Base-by-base conservation (phyloP, 2,329 filamentous ascomycete species). In the Hawksworthiomyces lignivorus region DNA sequence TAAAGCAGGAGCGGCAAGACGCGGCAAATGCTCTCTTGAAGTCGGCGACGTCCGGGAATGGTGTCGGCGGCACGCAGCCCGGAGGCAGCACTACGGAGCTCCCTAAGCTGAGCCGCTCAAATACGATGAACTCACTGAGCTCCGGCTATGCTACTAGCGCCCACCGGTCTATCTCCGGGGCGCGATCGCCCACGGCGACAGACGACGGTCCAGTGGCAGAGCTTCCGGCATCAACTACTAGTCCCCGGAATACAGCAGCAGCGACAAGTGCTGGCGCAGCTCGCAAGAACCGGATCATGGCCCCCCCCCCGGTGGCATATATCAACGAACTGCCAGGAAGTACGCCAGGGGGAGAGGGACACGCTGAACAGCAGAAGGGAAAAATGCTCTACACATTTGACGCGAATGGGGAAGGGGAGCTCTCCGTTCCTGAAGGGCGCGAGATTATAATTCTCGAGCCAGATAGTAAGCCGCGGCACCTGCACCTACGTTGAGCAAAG, bases 371-470 rank as follows among this genome's bases (percentile, higher is more conserved):
- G 54, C 80, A 80, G 49, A 83, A 73, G 58, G 90, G 85, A 36
- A 94, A 82, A 62, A 94, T 97, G 89, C 53, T 96, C 1, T 98
- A 96, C 57, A 54, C 76, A 0, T 98, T 96, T 55, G 82, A 94
- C 49, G 84, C 82, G 8, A 82, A 72, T 40, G 84, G 82, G 2
- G 80, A 85, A 0, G 90, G 87, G 7, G 92, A 98, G 60, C 63
- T 97, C 12, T 81, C 78, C 1, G 80, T 95, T 1, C 64, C 78
- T 5, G 90, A 94, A 52, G 88, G 87, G 11, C 76, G 80, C 41
- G 83, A 94, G 8, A 74, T 98, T 22, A 67, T 69, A 0, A 73
- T 97, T 33, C 54, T 96, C 5, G 89, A 96, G 58, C 78, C 86
- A 15, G 94, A 98, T 65, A 87, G 88, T 94, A n/a, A n/a, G n/a